phyloP scores from a whole-genome alignment of 2,329 filamentous ascomycete species.

The Emergomyces africanus region DNA sequence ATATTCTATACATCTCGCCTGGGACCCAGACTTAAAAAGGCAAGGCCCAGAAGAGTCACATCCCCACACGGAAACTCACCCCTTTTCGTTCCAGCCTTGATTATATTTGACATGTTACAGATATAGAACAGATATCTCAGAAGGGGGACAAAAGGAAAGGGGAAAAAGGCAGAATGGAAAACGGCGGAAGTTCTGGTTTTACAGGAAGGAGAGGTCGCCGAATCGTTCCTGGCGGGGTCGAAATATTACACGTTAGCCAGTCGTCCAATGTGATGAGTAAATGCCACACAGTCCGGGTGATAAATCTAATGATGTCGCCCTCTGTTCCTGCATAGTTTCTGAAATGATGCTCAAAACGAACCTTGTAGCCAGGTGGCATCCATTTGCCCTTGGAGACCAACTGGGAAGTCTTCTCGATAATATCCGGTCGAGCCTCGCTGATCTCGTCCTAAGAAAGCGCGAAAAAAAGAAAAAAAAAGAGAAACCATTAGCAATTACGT shows the following conservation, averaged over 20 bases:
- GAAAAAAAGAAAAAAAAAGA: constrained; percentile 4
- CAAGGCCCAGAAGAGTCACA: neutral
- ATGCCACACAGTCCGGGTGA: neutral
- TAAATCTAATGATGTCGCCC: neutral
- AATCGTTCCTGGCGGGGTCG: constrained; percentile 75
- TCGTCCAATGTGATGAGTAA: neutral
- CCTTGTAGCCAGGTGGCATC: constrained; percentile 98
- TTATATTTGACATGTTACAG: constrained; percentile 51
- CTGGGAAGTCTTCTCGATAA: constrained; percentile 91
- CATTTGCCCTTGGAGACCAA: constrained; percentile 97
- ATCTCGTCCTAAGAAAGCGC: constrained; percentile 64
- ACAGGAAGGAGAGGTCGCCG: constrained; percentile 89
- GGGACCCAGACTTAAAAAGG: neutral
- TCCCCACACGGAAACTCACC: constrained; percentile 10
- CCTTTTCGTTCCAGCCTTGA: neutral
- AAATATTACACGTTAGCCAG: constrained; percentile 1
- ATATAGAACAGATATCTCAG: neutral
- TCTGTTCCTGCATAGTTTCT: neutral
- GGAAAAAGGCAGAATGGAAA: neutral
- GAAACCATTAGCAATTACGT: neutral
- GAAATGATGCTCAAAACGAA: constrained; percentile 34
- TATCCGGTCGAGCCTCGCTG: constrained; percentile 83
- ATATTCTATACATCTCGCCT: neutral
- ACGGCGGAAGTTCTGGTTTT: constrained; percentile 37
- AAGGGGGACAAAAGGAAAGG: neutral